Evolutionary conservation across 140 eudicot species (phyloP).

Genomic region (Flaveria floridana): DNA sequence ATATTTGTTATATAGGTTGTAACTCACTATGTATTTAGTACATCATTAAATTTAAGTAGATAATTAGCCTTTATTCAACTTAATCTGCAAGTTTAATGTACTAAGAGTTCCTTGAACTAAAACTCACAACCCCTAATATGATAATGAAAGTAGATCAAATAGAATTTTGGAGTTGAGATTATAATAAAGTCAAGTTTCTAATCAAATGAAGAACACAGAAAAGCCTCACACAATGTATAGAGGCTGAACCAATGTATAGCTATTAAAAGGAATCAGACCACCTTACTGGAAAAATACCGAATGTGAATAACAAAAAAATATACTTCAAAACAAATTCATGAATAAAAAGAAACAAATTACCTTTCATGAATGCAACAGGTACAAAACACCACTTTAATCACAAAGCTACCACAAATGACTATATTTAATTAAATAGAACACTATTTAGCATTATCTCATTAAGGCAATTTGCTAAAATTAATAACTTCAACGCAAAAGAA

Average conservation of each 20-base stretch:
- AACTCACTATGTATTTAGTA: background rate
- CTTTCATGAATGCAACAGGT: constrained; percentile 15
- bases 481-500: constrained; percentile 4
- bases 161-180: background rate
- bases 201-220: background rate
- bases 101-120: background rate
- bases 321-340: background rate
- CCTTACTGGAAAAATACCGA: background rate
- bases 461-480: background rate
- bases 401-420: constrained; percentile 23
- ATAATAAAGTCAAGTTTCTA: constrained; percentile 3
- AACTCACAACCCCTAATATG: constrained; percentile 4
- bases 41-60: constrained; percentile 3
- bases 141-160: background rate
- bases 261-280: constrained; percentile 5
- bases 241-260: background rate
- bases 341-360: constrained; percentile 23
- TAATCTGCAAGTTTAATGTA: background rate
- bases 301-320: constrained; percentile 6
- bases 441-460: constrained; percentile 18
- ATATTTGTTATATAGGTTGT: background rate
- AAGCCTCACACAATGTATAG: background rate
- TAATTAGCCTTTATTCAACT: background rate
- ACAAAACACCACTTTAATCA: constrained; percentile 10
- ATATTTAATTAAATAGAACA: background rate